Evolutionary conservation across 2,329 filamentous ascomycete genomes (phyloP), one percentile per base, ranked within the genome.

Genomic region (Xylaria sp.): DNA sequence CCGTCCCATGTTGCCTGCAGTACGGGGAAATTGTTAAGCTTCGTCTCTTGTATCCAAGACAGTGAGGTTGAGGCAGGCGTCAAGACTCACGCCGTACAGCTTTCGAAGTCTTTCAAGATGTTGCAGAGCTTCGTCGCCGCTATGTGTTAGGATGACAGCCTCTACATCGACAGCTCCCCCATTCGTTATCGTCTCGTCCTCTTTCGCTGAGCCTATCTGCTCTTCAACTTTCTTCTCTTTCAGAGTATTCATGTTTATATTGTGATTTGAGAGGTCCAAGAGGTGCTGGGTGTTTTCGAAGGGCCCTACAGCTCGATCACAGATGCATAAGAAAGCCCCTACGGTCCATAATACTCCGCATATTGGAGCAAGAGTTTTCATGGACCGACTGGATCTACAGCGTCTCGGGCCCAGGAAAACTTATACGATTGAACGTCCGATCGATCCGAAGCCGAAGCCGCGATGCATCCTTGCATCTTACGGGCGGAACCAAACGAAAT

Each of bases 1-100:
- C 71, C 64, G n/a, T 76, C 70, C 74, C 75, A 76, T n/a, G 74
- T 69, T 39, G 65, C 68, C 68, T 72, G 25, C 9, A 18, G 25
- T n/a, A 46, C 32, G 15, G n/a, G 48, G 39, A 34, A 50, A 34
- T 20, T 37, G 25, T 65, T 23, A 56, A 20, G 15, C 18, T 28
- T 65, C 25, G 3, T 44, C 20, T 5, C 20, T 28, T 20, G 28
- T 58, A 52, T 34, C 12, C 32, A 12, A 23, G 20, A 44, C 13
- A 41, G 15, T 15, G 34, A 28, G 4, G n/a, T 15, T 8, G 32
- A 50, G 39, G 44, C 20, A 39, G 39, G 23, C 18, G 8, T 41
- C 18, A 10, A 44, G 23, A 56, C 61, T 69, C 32, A 69, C 67
- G 12, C 52, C 63, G 32, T 69, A 66, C 18, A 62, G 51, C 25